These are phyloP conservation scores for Piromyces finnis DNA, from an alignment of 192 early-diverging fungal species.

Conservation along the genomic window DNA sequence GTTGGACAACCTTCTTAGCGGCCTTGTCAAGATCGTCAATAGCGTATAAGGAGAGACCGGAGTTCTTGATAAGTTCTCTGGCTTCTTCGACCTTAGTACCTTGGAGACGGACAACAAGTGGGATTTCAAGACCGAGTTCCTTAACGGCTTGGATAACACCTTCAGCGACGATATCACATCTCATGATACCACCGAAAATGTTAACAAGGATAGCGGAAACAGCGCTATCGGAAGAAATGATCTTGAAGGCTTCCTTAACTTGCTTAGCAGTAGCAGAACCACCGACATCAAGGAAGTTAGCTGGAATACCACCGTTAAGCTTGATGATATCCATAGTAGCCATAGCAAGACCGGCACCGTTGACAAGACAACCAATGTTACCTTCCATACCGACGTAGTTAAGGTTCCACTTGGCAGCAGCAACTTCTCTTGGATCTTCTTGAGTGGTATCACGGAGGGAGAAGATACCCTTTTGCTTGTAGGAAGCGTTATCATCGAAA, in stretches of 20 bases:
- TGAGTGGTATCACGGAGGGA: constrained; percentile 77
- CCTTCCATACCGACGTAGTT: constrained; percentile 99
- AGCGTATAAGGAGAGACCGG: constrained; percentile 79
- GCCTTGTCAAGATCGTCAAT: constrained; percentile 93
- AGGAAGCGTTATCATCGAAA: constrained; percentile 98
- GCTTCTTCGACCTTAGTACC: constrained; percentile 72
- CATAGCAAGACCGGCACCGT: constrained; percentile 98
- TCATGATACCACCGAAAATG: constrained; percentile 99
- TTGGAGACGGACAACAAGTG: constrained; percentile 92
- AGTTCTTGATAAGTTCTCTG: constrained; percentile 83
- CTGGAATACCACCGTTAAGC: constrained; percentile 92
- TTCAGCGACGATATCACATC: constrained; percentile 94
- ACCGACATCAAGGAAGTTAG: constrained; percentile 98
- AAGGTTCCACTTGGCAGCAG: constrained; percentile 88
- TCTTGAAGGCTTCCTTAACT: constrained; percentile 98
- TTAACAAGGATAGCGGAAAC: constrained; percentile 95
- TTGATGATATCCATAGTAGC: constrained; percentile 99
- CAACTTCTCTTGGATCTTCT: constrained; percentile 95
- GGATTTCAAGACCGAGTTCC: constrained; percentile 78
- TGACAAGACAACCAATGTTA: constrained; percentile 92
- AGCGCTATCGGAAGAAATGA: constrained; percentile 81
- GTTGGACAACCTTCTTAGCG: constrained; percentile 67
- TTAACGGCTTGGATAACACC: constrained; percentile 92
- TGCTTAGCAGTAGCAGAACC: constrained; percentile 87
- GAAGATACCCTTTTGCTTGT: constrained; percentile 84